Conservation (phyloP, 139 green algal genomes). For the Marvania coccoides region DNA sequence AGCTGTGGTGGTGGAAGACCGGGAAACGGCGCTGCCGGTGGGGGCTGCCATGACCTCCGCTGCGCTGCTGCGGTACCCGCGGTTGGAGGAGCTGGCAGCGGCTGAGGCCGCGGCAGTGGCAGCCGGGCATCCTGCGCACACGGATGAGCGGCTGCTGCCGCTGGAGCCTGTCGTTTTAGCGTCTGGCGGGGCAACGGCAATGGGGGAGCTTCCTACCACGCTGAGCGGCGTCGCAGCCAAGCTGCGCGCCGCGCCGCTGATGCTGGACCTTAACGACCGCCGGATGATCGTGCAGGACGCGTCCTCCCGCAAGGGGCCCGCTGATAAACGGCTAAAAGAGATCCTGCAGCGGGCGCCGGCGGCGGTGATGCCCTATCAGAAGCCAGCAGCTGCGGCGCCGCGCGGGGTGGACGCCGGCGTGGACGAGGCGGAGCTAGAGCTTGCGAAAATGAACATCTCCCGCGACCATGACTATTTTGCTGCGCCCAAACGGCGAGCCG, state of each 20-base stretch:
- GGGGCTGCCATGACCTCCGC: too few species aligned
- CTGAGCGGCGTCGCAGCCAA: too few species aligned
- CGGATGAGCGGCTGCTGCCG: not conserved
- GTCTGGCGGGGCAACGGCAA: not conserved
- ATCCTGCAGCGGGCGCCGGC: too few species aligned
- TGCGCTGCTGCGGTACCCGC: too few species aligned
- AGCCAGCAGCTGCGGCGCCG: not conserved
- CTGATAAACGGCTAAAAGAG: too few species aligned
- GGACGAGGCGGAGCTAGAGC: conserved; percentile 4
- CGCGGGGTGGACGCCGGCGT: not conserved
- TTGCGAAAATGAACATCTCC: conserved; percentile 24
- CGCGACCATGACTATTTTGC: conserved; percentile 16
- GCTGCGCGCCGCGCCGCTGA: not conserved
- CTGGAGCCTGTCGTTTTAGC: not conserved
- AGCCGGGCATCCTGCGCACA: not conserved
- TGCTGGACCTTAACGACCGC: conserved; percentile 28
- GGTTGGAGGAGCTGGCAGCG: too few species aligned
- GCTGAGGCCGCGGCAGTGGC: too few species aligned
- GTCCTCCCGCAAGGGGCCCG: too few species aligned
- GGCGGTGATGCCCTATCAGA: not conserved
- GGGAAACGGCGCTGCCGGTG: too few species aligned
- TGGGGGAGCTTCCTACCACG: too few species aligned
- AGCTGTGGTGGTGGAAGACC: too few species aligned
- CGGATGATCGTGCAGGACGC: conserved; percentile 15
- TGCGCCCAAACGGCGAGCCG: conserved; percentile 1